Percentiles rank a stretch among this genome's conserved stretches.
Evolutionary conservation across 331 rosid species (phyloP).

Genomic region (Malus hybrid): DNA sequence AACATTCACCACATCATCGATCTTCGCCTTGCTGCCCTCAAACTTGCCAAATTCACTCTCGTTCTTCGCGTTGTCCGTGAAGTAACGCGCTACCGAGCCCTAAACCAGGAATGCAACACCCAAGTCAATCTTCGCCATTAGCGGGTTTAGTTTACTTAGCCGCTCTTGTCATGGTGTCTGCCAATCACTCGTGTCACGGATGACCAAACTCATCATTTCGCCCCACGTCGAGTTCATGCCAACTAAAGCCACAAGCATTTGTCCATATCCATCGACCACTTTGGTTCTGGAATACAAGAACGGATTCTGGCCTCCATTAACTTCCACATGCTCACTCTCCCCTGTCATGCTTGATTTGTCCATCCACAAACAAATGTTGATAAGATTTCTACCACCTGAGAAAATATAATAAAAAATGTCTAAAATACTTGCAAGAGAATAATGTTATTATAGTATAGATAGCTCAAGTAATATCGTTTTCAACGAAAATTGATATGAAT

Average conservation of each 20-base stretch:
- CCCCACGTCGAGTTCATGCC: slow-evolving; percentile 26
- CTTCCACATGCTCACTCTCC: slow-evolving; percentile 24
- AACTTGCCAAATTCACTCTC: slow-evolving; percentile 21
- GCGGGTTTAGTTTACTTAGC: slow-evolving; percentile 12
- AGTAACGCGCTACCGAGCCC: slow-evolving; percentile 15
- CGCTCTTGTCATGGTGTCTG: slow-evolving; percentile 21
- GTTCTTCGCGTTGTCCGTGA: slow-evolving; percentile 17
- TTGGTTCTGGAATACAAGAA: slow-evolving; percentile 19
- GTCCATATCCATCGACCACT: slow-evolving; percentile 20
- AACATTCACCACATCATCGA: slow-evolving; percentile 15
- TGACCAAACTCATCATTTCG: slow-evolving; percentile 21
- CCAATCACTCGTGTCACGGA: slow-evolving; percentile 1
- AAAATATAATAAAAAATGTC: too few relatives aligned
- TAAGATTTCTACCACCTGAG: too few relatives aligned
- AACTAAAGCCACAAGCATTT: slow-evolving; percentile 20
- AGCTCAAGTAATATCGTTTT: too few relatives aligned
- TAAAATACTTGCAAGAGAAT: too few relatives aligned
- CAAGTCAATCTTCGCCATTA: slow-evolving; percentile 19
- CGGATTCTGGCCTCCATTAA: slow-evolving; percentile 1
- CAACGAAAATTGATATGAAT: too few relatives aligned
- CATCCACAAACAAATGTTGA: too few relatives aligned
- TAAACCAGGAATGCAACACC: slow-evolving; percentile 27
- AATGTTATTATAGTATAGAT: too few relatives aligned
- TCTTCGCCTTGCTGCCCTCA: slow-evolving; percentile 7
- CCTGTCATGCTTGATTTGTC: slow-evolving; percentile 30